These are phyloP conservation scores for Sarocladiaceae sp. DNA, from an alignment of 2,329 filamentous ascomycete species.

Conservation along the genomic window DNA sequence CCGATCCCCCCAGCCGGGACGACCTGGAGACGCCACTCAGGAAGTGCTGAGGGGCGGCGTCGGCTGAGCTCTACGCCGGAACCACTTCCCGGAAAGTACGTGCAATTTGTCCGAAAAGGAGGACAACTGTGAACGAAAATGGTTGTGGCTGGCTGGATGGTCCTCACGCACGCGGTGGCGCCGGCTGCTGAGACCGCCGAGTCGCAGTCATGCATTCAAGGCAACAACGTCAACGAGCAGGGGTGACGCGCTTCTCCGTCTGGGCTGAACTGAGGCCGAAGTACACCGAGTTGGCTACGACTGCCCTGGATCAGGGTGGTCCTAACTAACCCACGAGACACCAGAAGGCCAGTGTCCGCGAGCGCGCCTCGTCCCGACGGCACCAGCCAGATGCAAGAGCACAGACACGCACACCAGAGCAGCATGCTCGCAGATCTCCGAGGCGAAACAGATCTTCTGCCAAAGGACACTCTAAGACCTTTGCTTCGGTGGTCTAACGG, in stretches of 20 bases:
- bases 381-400: not conserved
- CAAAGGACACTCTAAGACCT: too few relatives aligned
- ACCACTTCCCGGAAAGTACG: not conserved
- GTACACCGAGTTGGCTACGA: too few relatives aligned
- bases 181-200: not conserved
- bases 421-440: too few relatives aligned
- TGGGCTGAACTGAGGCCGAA: too few relatives aligned
- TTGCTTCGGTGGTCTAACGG: too few relatives aligned
- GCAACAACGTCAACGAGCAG: too few relatives aligned
- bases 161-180: not conserved
- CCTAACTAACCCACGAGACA: not conserved
- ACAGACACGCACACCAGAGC: too few relatives aligned
- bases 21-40: not conserved
- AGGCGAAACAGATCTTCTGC: not conserved
- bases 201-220: not conserved
- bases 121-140: not conserved
- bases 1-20: conserved; percentile 5
- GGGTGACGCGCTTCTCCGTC: too few relatives aligned
- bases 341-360: not conserved
- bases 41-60: not conserved
- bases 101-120: not conserved
- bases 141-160: not conserved
- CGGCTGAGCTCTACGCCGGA: conserved; percentile 5
- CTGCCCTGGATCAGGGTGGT: too few relatives aligned
- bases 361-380: not conserved